Evolutionary conservation across 1,284 basidiomycete genomes (phyloP), one percentile per base, ranked within the genome.

Genomic region (Exobasidium rhododendri): DNA sequence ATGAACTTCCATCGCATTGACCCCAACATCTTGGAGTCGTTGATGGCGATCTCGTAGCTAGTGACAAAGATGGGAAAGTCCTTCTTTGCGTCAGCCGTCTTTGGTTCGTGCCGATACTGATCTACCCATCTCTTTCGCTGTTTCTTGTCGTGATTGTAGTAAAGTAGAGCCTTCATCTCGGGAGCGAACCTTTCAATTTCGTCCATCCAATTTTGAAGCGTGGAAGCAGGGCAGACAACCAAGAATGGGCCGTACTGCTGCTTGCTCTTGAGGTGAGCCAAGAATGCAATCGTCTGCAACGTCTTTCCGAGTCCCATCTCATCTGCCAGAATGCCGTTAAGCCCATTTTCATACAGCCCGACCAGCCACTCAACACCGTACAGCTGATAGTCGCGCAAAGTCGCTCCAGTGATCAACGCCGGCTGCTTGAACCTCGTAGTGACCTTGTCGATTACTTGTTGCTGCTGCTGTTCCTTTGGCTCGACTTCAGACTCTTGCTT

Each of bases 321-420:
- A 70, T 92, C 90, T 46, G 90, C 69, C 31, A 97, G 81, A 62
- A 97, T 97, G 2, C 94, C 94, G 43, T 92, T 94, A 56, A 97
- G 88, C 1, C 94, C 93, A 71, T 94, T 96, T 81, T 92, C 88
- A 80, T 93, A 92, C 10, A 98, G 82, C 32, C 88, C 88, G 3
- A 90, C 88, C 88, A 98, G 92, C 94, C 94, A 98, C 67, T 94
- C 90, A 14, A 97, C 86, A 3, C 94, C 94, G 56, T 93, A 91
- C 1, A 97, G 84, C 80, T 98, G 94, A 77, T 97, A 97, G 51
- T 89, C 86, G 72, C 92, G 90, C 67, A 97, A 81, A 55, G 82
- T 89, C 1, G 88, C 91, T 4, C 93, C 94, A 0, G 91, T 94
- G 47, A 97, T 83, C 14, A 93, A 82, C 1, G 83, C 82, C 0